phyloP scores from a whole-genome alignment of 2,329 filamentous ascomycete genomes.

The Arthroderma sp. region DNA sequence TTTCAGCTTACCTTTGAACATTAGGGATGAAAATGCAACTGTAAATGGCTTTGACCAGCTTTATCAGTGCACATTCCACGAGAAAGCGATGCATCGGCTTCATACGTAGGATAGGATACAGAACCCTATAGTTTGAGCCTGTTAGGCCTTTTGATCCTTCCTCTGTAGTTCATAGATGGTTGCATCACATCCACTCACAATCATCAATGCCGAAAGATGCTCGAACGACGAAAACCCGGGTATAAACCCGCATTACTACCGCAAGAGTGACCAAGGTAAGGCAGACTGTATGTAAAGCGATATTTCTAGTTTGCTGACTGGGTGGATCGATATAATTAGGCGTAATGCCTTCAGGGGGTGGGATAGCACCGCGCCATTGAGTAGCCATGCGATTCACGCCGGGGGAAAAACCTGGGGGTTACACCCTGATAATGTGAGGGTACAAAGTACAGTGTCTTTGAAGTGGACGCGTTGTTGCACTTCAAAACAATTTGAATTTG shows the following conservation, averaged over 20 bases:
- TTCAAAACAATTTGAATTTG: too few relatives aligned
- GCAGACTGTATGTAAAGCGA: conserved; percentile 2
- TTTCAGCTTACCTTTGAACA: conserved; percentile 1
- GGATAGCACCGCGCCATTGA: conserved; percentile 2
- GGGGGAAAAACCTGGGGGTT: too few relatives aligned
- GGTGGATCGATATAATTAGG: conserved; percentile 1
- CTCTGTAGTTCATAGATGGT: neutral
- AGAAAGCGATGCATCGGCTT: neutral
- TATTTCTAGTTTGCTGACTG: neutral
- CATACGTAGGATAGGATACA: conserved; percentile 1
- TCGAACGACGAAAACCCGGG: neutral
- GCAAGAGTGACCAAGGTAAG: neutral
- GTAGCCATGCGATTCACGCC: neutral
- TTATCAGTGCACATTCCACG: neutral
- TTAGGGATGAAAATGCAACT: neutral
- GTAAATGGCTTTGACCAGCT: neutral
- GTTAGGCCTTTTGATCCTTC: neutral
- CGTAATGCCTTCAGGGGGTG: conserved; percentile 1
- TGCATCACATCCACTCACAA: neutral
- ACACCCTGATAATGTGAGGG: too few relatives aligned
- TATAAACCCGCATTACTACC: conserved; percentile 2
- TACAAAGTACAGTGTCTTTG: too few relatives aligned
- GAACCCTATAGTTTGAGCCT: neutral
- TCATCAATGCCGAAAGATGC: conserved; percentile 1
- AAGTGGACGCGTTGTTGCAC: too few relatives aligned